A percentile compares a stretch with the other conserved stretches of the same genome.
Conservation (phyloP, 1,284 basidiomycete genomes). For the Irpex sp. region DNA sequence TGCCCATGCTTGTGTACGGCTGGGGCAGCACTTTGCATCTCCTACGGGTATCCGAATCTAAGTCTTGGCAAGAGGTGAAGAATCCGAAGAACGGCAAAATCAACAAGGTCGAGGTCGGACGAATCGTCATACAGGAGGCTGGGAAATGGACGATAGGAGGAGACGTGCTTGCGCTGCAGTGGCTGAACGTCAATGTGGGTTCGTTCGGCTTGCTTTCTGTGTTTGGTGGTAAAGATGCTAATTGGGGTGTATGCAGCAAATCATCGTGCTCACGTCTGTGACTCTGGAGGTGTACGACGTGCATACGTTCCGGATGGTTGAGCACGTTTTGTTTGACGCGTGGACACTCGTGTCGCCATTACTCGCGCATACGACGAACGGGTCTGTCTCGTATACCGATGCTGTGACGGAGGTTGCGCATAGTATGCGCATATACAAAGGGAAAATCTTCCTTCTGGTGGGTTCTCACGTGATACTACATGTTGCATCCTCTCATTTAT, state of each 20-base stretch:
- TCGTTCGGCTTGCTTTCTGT: conserved; percentile 24
- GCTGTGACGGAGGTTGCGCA: conserved; percentile 58
- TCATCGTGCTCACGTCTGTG: conserved; percentile 52
- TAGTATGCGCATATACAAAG: conserved; percentile 82
- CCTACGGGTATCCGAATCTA: conserved; percentile 64
- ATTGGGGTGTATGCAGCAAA: conserved; percentile 45
- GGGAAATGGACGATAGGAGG: conserved; percentile 54
- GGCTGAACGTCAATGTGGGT: conserved; percentile 76
- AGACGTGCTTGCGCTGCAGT: conserved; percentile 64
- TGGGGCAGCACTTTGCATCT: conserved; percentile 74
- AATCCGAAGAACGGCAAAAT: conserved; percentile 60
- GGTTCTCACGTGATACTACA: conserved; percentile 27
- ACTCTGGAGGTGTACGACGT: conserved; percentile 74
- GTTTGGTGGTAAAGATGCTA: conserved; percentile 6
- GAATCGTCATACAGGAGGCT: conserved; percentile 54
- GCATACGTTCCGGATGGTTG: conserved; percentile 48
- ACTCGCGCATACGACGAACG: conserved; percentile 42
- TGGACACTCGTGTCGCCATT: conserved; percentile 53
- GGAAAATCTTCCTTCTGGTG: conserved; percentile 89
- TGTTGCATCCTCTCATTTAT: conserved; percentile 2
- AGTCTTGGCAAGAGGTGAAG: conserved; percentile 43
- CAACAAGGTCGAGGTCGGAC: conserved; percentile 56
- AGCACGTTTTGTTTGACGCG: conserved; percentile 55
- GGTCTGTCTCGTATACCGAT: conserved; percentile 44
- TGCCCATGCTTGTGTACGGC: conserved; percentile 77